Evolutionary conservation across 2,329 filamentous ascomycete genomes (phyloP), one percentile per base, ranked within the genome.

Genomic region (Thermoascus crustaceus): DNA sequence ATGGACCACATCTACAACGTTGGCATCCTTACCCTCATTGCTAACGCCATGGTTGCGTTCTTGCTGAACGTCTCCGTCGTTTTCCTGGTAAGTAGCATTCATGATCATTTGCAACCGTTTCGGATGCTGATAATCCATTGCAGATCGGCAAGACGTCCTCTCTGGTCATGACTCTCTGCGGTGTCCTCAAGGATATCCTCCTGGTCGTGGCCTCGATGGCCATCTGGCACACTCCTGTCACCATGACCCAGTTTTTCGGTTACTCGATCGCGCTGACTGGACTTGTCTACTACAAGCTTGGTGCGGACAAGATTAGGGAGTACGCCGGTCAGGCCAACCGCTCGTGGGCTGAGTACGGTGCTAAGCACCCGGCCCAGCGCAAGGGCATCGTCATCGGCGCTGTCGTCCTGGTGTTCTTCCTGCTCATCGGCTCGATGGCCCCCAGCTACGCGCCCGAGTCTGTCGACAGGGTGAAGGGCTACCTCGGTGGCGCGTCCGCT

Each of bases 91-190:
- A 54, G 80, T 67, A 25, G 16, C 7, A 20, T 34, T 6, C 13
- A 18, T 20, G 30, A n/a, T 32, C 5, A 18, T 31, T 34, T 10
- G 9, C 7, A n/a, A n/a, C n/a, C n/a, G 11, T 13, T 23, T 11
- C 19, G 19, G 5, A 20, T 11, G 18, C 33, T 48, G 38, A 43
- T 24, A n/a, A 16, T 18, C 14, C 18, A 17, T 18, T 39, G 29
- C 50, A 89, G 83, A 93, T 93, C 52, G 85, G 85, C 57, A 87
- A 85, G 65, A 93, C 85, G 5, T 93, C 85, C 2, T 83, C 82
- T 38, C 75, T 93, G 34, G 84, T 88, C 50, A 82, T 93, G 66
- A 87, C 85, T 21, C 76, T 93, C 16, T 87, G 80, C 40, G 85
- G 86, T 58, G 85, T 93, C 45, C 75, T 91, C 53, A 93, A 93